Percentiles rank a stretch among this genome's conserved stretches.
Conservation (phyloP, 1,284 basidiomycete species). For the Sanghuangporus baumii region DNA sequence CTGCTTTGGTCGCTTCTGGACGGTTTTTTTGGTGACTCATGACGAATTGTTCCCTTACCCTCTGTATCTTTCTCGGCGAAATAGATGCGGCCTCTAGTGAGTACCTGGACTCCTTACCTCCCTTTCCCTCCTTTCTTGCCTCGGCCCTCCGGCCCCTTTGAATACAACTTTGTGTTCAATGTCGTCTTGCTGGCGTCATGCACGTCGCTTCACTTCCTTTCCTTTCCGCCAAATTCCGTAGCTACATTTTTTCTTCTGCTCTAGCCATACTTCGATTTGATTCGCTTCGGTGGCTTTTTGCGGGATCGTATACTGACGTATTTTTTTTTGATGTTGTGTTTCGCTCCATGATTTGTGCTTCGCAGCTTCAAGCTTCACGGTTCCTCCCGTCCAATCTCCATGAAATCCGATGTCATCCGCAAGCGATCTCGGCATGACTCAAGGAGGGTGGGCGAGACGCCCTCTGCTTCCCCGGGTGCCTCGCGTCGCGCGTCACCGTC, state of each 20-base stretch:
- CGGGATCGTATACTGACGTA: not conserved
- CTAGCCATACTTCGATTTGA: not conserved
- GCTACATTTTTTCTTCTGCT: not conserved
- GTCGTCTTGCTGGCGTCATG: conserved; percentile 1
- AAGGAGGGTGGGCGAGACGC: conserved; percentile 52
- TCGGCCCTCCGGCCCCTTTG: conserved; percentile 36
- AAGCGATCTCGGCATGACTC: conserved; percentile 76
- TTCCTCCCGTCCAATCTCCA: conserved; percentile 73
- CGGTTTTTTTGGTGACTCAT: not conserved
- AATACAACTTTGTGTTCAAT: not conserved
- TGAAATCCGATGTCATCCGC: conserved; percentile 82
- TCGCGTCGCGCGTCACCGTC: conserved; percentile 67
- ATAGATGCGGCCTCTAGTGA: conserved; percentile 49
- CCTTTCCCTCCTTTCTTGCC: no score
- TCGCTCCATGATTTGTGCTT: not conserved
- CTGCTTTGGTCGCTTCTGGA: not conserved
- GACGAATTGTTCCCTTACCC: not conserved
- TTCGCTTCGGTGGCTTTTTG: not conserved
- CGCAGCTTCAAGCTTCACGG: conserved; percentile 72
- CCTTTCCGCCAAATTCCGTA: not conserved
- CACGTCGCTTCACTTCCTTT: conserved; percentile 7
- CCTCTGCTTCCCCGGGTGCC: conserved; percentile 65
- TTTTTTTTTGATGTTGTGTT: not conserved
- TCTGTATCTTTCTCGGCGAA: conserved; percentile 6
- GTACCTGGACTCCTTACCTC: conserved; percentile 22